Percentiles rank a stretch among this genome's conserved stretches.
phyloP scores from a whole-genome alignment of 352 stramenopile species.

The Phytophthora pseudosyringae region DNA sequence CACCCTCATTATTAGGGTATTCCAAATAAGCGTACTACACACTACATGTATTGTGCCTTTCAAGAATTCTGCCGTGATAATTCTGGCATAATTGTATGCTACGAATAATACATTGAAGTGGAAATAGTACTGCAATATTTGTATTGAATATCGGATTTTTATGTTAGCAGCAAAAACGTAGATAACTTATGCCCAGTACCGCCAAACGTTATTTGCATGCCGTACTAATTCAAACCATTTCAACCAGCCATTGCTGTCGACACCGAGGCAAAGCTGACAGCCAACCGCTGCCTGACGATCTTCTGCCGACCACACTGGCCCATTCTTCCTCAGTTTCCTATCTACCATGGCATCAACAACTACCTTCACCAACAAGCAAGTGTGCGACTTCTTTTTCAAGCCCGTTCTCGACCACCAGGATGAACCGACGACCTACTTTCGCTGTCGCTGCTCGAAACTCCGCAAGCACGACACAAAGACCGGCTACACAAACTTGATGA shows the following conservation, averaged over 20 bases:
- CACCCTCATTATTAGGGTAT: too few relatives aligned
- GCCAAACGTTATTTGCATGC: conserved; percentile 1
- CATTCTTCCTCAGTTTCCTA: not conserved
- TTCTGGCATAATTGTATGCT: too few relatives aligned
- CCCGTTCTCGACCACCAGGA: conserved; percentile 2
- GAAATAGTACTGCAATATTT: conserved; percentile 5
- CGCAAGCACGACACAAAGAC: conserved; percentile 1
- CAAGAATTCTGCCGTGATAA: too few relatives aligned
- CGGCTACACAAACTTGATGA: conserved; percentile 8
- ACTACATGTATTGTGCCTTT: too few relatives aligned
- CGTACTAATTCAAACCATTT: not conserved
- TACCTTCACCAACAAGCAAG: too few relatives aligned
- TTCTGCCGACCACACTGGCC: too few relatives aligned
- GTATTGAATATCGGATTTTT: not conserved
- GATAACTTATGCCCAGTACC: not conserved
- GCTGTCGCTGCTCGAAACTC: conserved; percentile 1
- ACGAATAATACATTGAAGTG: conserved; percentile 11
- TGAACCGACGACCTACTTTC: conserved; percentile 9
- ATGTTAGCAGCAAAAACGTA: not conserved
- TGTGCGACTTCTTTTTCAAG: not conserved
- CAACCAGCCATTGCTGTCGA: not conserved
- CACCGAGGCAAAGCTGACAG: not conserved
- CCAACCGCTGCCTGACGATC: not conserved
- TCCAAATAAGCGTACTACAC: too few relatives aligned
- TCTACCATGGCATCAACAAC: not conserved